Evolutionary conservation across 2,329 filamentous ascomycete species (phyloP).

Genomic region (Aspergillus alliaceus): DNA sequence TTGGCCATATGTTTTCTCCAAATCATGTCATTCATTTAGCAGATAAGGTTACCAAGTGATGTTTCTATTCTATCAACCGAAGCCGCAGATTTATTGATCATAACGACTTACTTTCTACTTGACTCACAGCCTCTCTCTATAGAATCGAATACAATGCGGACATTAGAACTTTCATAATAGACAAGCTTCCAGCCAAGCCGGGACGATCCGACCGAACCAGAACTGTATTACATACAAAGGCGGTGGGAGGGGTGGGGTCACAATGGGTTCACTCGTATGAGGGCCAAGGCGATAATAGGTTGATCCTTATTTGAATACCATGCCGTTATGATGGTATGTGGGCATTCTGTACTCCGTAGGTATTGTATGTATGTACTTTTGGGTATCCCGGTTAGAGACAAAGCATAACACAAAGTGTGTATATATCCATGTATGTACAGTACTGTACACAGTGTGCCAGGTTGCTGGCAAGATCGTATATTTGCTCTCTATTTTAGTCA

Average conservation of each 20-base stretch:
- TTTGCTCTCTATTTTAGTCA: too few species aligned
- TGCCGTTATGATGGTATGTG: not conserved
- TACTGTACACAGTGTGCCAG: too few species aligned
- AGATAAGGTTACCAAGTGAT: not conserved
- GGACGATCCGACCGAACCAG: conserved; percentile 16
- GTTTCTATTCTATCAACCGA: not conserved
- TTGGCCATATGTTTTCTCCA: not conserved
- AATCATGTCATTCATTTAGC: not conserved
- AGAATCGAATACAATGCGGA: too few species aligned
- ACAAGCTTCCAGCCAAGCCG: conserved; percentile 24
- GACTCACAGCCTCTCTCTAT: too few species aligned
- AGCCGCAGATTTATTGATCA: not conserved
- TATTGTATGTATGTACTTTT: too few species aligned
- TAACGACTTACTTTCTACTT: too few species aligned
- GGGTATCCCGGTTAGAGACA: too few species aligned
- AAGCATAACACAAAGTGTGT: not conserved
- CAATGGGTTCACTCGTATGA: not conserved
- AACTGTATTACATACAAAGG: not conserved
- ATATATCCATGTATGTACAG: not conserved
- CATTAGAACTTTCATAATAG: too few species aligned
- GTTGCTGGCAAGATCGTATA: too few species aligned
- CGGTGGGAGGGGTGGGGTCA: not conserved
- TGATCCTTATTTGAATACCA: not conserved
- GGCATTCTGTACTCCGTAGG: too few species aligned
- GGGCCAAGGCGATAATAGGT: not conserved